Percentiles rank a stretch among this genome's conserved stretches.
Conservation (phyloP, 768 basidiomycete species). For the Favolaschia claudopus region DNA sequence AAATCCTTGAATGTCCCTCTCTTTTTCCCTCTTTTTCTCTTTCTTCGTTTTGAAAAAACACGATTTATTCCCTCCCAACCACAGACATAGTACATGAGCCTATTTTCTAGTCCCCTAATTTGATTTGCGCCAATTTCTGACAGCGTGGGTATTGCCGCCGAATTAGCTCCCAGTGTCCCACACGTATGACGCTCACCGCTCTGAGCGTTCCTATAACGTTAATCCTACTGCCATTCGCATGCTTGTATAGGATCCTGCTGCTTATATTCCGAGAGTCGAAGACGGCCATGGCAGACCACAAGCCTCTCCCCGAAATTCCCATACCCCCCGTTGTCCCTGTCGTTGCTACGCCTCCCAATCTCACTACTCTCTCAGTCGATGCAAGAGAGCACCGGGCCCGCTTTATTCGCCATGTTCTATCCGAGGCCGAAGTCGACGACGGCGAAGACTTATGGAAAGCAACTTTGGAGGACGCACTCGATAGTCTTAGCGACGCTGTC, state of each 20-base stretch:
- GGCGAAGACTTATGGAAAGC: conserved; percentile 52
- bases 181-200: conserved; percentile 9
- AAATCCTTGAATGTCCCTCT: too few species aligned
- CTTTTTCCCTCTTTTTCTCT: too few species aligned
- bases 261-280: not conserved
- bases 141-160: too few species aligned
- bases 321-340: conserved; percentile 11
- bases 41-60: too few species aligned
- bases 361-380: conserved; percentile 45
- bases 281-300: conserved; percentile 37
- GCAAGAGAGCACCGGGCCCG: conserved; percentile 49
- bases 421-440: conserved; percentile 42
- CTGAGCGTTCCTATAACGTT: not conserved
- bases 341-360: not conserved
- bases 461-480: conserved; percentile 55
- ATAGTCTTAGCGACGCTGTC: conserved; percentile 51
- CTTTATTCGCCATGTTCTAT: conserved; percentile 49
- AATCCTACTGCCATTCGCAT: conserved; percentile 11
- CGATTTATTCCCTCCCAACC: too few species aligned
- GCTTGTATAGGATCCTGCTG: conserved; percentile 10
- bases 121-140: too few species aligned
- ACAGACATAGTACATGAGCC: too few species aligned
- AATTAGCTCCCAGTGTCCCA: not conserved
- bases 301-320: conserved; percentile 48
- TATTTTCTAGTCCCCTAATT: too few species aligned